Evolutionary conservation across 805 yeast species (phyloP), one percentile per base, ranked within the genome.

Genomic region (Wickerhamomyces xylosicus): DNA sequence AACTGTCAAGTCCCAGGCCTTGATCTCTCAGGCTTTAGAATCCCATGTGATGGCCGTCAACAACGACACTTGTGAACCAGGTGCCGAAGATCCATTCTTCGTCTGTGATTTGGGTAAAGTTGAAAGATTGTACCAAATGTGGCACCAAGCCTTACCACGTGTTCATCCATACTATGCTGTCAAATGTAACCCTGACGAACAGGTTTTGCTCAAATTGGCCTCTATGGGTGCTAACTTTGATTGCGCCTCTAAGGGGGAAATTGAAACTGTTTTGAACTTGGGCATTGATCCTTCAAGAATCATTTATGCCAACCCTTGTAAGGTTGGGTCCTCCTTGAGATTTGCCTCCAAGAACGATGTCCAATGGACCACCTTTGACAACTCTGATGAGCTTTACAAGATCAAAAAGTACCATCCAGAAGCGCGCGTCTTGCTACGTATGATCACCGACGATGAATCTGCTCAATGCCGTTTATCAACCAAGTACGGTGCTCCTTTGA

Each of bases 291-390:
- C 94, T 8, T 57, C 67, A 11, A 67, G 83, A 46, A 82, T 90
- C 52, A 72, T 92, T 40, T 90, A 85, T 60, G 97, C 97, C 14
- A 86, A 90, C 53, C 96, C 98, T 11, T 85, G 96, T 62, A 90
- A 90, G 62, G 77, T 89, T n/a, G 72, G 76, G 37, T 82, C 95
- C 16, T 85, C 78, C 48, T 64, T 90, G 42, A 71, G 92, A 47
- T 79, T 68, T 54, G 92, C 97, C 2, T 55, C 65, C n/a, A 58
- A 63, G 16, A 49, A 57, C 20, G 63, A 67, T 13, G 80, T 90
- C 41, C 61, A 68, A 43, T 67, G 83, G 59, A 86, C 95, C 53
- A 90, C 97, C 1, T 87, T 86, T 56, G 98, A 90, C 62, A 89
- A 86, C 51, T 66, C 71, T 34, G 92, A 85, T 50, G 98, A 90